Percentiles rank a stretch among this genome's conserved stretches.
These are phyloP conservation scores for Globisporangium nagaii DNA, from an alignment of 352 stramenopile species.

Conservation along the genomic window DNA sequence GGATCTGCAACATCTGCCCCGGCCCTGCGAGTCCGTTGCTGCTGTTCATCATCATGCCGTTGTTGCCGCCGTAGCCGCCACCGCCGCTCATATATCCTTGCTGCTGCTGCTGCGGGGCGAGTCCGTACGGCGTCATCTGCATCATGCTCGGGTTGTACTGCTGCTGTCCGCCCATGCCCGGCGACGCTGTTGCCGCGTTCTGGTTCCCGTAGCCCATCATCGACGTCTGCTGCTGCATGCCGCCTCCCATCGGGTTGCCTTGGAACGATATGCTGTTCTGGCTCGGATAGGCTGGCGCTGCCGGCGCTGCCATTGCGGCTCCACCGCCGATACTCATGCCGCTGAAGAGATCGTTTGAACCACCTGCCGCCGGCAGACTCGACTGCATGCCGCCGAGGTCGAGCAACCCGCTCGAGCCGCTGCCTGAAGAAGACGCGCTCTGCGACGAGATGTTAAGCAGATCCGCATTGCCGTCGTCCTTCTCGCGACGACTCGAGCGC, in stretches of 20 bases:
- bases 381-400: conserved; percentile 41
- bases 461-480: conserved; percentile 49
- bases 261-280: conserved; percentile 36
- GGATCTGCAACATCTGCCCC: conserved; percentile 66
- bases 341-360: conserved; percentile 46
- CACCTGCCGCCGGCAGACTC: conserved; percentile 30
- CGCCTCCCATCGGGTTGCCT: neutral
- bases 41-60: conserved; percentile 19
- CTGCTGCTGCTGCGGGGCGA: conserved; percentile 32
- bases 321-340: conserved; percentile 47
- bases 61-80: conserved; percentile 20
- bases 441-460: conserved; percentile 49
- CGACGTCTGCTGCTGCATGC: conserved; percentile 9
- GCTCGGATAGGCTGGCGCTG: conserved; percentile 32
- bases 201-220: conserved; percentile 25
- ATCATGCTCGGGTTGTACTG: conserved; percentile 61
- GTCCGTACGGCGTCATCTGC: conserved; percentile 77
- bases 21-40: conserved; percentile 43
- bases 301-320: conserved; percentile 2
- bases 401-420: conserved; percentile 33
- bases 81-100: conserved; percentile 38
- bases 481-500: conserved; percentile 40
- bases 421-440: neutral
- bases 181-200: conserved; percentile 22
- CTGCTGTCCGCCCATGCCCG: conserved; percentile 8